Evolutionary conservation across 106 monocot species (phyloP).

Genomic region (Alisma plantagoaquatica): DNA sequence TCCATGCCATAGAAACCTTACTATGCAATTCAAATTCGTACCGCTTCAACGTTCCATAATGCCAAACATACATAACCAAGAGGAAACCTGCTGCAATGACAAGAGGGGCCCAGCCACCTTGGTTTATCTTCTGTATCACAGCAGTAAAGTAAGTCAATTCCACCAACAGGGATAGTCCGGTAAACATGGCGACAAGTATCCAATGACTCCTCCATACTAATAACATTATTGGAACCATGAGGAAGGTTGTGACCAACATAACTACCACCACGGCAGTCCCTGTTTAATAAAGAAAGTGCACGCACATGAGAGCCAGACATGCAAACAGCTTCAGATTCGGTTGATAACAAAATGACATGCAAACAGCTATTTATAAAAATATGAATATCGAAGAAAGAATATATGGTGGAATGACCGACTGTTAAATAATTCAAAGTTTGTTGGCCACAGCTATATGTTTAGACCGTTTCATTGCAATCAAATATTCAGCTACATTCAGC

Average conservation of each 20-base stretch:
- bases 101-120: constrained; percentile 91
- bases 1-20: constrained; percentile 89
- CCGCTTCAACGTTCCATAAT: constrained; percentile 62
- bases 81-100: constrained; percentile 65
- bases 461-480: no score
- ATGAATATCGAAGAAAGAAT: no score
- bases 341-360: no score
- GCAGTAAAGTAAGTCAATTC: constrained; percentile 85
- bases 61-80: constrained; percentile 82
- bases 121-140: constrained; percentile 70
- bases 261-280: constrained; percentile 93
- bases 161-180: constrained; percentile 59
- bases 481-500: no score
- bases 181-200: constrained; percentile 60
- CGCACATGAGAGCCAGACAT: no score
- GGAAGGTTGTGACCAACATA: constrained; percentile 88
- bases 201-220: constrained; percentile 91
- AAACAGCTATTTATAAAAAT: no score
- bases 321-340: no score
- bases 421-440: no score
- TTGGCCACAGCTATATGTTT: no score
- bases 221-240: constrained; percentile 89
- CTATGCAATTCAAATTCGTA: constrained; percentile 88
- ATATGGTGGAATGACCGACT: no score
- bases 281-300: constrained; percentile 15